Evolutionary conservation across 306 rosid species (phyloP).

Genomic region (Citrullus amarus): DNA sequence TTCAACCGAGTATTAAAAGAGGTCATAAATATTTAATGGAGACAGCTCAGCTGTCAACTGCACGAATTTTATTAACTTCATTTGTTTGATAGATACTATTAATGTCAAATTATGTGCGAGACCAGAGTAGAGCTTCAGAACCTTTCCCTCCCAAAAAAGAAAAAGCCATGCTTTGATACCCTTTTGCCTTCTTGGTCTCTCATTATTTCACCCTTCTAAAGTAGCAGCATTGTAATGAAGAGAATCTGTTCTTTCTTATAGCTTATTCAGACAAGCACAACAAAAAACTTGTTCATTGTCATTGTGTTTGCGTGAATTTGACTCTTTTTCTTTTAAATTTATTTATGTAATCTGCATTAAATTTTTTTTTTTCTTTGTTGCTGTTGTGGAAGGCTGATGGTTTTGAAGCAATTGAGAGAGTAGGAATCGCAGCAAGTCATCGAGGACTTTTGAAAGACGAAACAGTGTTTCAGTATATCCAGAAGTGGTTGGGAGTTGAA

Average conservation of each 20-base stretch:
- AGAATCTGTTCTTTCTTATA: background rate
- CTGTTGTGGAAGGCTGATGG: conserved; percentile 63
- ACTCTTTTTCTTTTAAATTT: background rate
- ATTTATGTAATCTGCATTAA: too few relatives aligned
- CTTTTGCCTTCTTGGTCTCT: background rate
- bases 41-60: background rate
- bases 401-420: conserved; percentile 60
- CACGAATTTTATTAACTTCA: background rate
- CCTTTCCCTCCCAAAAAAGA: background rate
- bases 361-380: background rate
- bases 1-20: background rate
- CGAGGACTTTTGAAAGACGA: conserved; percentile 42
- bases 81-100: background rate
- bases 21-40: background rate
- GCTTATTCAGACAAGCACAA: background rate
- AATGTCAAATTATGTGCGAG: background rate
- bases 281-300: background rate
- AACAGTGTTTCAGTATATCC: conserved; percentile 39
- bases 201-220: background rate
- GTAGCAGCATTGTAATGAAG: background rate
- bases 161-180: background rate
- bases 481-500: conserved; percentile 65
- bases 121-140: background rate
- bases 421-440: conserved; percentile 50
- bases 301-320: background rate